Evolutionary conservation across 495 filamentous ascomycete genomes (phyloP), one percentile per base, ranked within the genome.

Genomic region (Neurospora africana): DNA sequence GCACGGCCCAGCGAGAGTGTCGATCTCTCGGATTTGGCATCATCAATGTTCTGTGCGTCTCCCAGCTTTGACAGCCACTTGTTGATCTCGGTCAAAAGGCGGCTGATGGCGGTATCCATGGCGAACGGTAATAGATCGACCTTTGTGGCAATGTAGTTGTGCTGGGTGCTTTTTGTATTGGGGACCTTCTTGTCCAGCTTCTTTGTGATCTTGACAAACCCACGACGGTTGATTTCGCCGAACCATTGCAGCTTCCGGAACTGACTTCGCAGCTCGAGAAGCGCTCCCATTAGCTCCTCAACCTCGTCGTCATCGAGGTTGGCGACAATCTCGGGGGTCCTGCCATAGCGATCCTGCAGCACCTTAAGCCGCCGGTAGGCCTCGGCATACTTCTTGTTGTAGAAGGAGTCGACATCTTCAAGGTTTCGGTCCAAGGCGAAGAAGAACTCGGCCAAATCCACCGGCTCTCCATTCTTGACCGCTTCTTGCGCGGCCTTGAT

Each of bases 191-290:
- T 97, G 83, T 97, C 94, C 27, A 97, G 84, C 81, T 99, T 99
- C 84, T 98, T 99, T 27, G 94, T 95, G 81, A 99, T 98, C 83
- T 99, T 99, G 76, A 96, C 86, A 76, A 99, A 99, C 0, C 95
- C 95, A 72, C 92, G 87, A 41, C 94, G 87, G 78, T 99, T 99
- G 75, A 98, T 94, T 82, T 98, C 95, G 36, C 93, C 96, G 74
- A 97, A 98, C 94, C 94, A 98, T 81, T 96, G 92, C 72, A 99
- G 84, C 74, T 98, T 98, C 58, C 95, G 87, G 72, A 98, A 81
- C 73, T 95, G 92, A 68, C 90, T 90, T 58, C 95, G 87, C 69
- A 98, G 86, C 77, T 98, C 95, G 37, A 98, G 86, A 68, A 98
- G 85, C 41, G 94, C 92, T 43, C 90, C 91, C 83, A 95, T 90